Evolutionary conservation across 148 eudicot species (phyloP).

Genomic region (Rhododendron henanense): DNA sequence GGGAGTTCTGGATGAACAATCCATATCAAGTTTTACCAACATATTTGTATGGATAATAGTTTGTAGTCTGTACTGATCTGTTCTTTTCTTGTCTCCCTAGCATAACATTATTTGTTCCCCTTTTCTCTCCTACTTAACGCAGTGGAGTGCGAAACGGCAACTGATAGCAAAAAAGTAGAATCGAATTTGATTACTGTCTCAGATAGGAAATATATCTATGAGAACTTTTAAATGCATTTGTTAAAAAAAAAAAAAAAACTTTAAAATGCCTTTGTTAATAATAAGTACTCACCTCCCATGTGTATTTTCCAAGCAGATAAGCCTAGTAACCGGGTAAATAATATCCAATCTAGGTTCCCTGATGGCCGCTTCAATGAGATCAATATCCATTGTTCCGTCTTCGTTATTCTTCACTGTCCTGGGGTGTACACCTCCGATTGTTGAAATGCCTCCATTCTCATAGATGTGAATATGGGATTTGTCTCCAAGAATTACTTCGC

Average conservation of each 20-base stretch:
- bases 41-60: background rate
- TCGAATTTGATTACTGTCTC: background rate
- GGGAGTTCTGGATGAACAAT: background rate
- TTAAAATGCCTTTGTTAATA: background rate
- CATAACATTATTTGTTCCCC: background rate
- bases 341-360: constrained; percentile 58
- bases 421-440: constrained; percentile 92
- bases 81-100: background rate
- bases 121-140: background rate
- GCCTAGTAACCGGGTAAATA: constrained; percentile 65
- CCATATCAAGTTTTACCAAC: background rate
- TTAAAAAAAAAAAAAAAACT: background rate
- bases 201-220: background rate
- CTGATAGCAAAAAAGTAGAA: background rate
- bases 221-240: background rate
- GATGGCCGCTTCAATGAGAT: constrained; percentile 68
- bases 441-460: constrained; percentile 86
- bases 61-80: background rate
- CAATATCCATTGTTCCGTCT: constrained; percentile 89
- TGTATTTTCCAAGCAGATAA: constrained; percentile 90
- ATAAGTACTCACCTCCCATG: constrained; percentile 70
- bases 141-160: background rate
- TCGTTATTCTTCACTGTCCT: constrained; percentile 74
- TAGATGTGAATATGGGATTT: constrained; percentile 76
- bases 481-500: constrained; percentile 90